These are phyloP conservation scores for Rubia yunnanensis DNA, from an alignment of 257 asterid species.

Conservation along the genomic window DNA sequence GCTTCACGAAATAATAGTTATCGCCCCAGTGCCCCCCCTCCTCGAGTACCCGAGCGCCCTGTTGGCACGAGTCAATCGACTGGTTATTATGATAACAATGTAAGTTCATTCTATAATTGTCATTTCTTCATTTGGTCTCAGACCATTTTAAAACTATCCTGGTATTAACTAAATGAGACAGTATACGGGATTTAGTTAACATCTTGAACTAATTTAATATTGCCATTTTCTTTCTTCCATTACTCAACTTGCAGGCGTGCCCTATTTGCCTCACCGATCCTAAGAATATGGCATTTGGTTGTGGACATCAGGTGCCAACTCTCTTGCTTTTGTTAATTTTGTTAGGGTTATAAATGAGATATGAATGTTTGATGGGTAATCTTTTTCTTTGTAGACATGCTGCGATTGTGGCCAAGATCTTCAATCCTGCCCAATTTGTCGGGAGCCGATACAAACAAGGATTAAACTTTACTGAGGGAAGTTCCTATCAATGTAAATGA, in stretches of 20 bases:
- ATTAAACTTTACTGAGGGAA: slow-evolving; percentile 63
- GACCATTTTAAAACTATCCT: background rate
- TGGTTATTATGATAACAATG: slow-evolving; percentile 59
- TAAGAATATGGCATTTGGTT: slow-evolving; percentile 90
- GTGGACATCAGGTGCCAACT: slow-evolving; percentile 80
- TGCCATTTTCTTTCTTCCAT: background rate
- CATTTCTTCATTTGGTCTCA: background rate
- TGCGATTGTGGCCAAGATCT: slow-evolving; percentile 72
- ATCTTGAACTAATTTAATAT: background rate
- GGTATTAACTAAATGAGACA: background rate
- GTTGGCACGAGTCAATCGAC: slow-evolving; percentile 29
- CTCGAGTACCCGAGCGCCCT: slow-evolving; percentile 27
- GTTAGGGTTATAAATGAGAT: background rate
- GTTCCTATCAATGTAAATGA: slow-evolving; percentile 3
- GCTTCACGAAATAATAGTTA: slow-evolving; percentile 42
- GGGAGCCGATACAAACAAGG: slow-evolving; percentile 52
- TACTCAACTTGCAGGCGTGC: slow-evolving; percentile 49
- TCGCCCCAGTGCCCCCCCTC: slow-evolving; percentile 64
- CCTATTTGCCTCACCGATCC: slow-evolving; percentile 74
- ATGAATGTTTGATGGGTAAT: background rate
- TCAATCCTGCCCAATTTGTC: slow-evolving; percentile 65
- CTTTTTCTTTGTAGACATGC: slow-evolving; percentile 54
- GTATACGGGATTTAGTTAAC: background rate
- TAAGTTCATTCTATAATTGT: slow-evolving; percentile 20
- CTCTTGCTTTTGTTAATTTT: slow-evolving; percentile 2